A percentile compares a stretch with the other conserved stretches of the same genome.
phyloP scores from a whole-genome alignment of 1,139 yeast genomes.

The Insectozyma bohioensis region DNA sequence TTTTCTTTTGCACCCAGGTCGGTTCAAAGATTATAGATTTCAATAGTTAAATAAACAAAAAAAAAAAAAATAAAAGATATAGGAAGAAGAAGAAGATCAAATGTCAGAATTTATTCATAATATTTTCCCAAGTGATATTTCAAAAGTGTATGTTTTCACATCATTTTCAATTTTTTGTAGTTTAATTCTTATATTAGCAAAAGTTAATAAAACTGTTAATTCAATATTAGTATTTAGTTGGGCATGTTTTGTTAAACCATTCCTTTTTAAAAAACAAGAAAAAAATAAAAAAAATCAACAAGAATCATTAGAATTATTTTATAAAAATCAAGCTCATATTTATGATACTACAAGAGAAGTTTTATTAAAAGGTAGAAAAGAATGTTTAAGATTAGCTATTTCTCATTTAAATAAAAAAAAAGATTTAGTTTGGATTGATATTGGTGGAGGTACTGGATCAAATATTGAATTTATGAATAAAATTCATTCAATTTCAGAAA shows the following conservation, averaged over 20 bases:
- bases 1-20: slow-evolving; percentile 4
- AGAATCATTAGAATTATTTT: slow-evolving; percentile 67
- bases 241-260: slow-evolving; percentile 72
- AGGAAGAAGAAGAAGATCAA: no score
- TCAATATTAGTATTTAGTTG: slow-evolving; percentile 40
- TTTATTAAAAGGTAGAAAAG: slow-evolving; percentile 69
- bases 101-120: slow-evolving; percentile 15
- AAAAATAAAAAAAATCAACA: slow-evolving; percentile 37
- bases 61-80: no score
- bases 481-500: slow-evolving; percentile 45
- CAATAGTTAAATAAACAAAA: no score
- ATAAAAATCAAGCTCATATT: slow-evolving; percentile 72
- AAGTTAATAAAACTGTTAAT: slow-evolving; percentile 26
- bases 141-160: slow-evolving; percentile 17
- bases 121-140: slow-evolving; percentile 14
- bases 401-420: slow-evolving; percentile 48
- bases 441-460: slow-evolving; percentile 86
- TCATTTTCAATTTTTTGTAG: slow-evolving; percentile 19
- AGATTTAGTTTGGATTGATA: slow-evolving; percentile 73
- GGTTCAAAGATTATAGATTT: no score
- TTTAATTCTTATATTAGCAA: slow-evolving; percentile 18
- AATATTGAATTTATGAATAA: slow-evolving; percentile 75
- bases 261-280: slow-evolving; percentile 32
- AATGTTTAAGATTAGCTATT: slow-evolving; percentile 58
- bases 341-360: slow-evolving; percentile 69